Conservation (phyloP, 352 stramenopile genomes). For the Pythium folliculosum region DNA sequence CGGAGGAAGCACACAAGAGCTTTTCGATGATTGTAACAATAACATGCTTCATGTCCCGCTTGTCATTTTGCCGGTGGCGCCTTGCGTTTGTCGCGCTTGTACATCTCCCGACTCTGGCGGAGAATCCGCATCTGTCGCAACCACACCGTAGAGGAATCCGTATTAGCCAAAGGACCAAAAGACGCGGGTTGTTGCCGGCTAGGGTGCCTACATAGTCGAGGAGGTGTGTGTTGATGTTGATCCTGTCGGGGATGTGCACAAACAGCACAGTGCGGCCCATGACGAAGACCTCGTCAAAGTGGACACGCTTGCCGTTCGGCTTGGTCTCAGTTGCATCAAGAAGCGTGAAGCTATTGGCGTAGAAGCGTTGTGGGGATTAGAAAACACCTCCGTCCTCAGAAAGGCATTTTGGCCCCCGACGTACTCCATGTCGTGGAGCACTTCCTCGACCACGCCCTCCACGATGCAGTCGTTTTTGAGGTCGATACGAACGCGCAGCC, state of each 20-base stretch:
- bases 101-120: conserved; percentile 81
- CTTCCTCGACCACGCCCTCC: conserved; percentile 80
- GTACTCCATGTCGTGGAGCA: conserved; percentile 86
- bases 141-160: neutral
- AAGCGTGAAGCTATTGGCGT: conserved; percentile 57
- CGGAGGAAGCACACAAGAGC: neutral
- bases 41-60: neutral
- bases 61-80: conserved; percentile 22
- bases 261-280: conserved; percentile 87
- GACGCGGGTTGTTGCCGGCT: neutral
- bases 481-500: conserved; percentile 77
- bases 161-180: neutral
- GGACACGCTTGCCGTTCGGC: conserved; percentile 52
- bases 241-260: conserved; percentile 85
- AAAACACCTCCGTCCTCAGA: neutral
- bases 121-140: conserved; percentile 66
- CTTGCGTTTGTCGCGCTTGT: conserved; percentile 70
- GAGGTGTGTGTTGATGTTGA: conserved; percentile 80
- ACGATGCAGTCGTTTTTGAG: conserved; percentile 85
- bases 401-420: neutral
- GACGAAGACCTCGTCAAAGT: conserved; percentile 86
- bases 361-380: neutral
- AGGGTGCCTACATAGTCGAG: conserved; percentile 63
- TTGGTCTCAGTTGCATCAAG: conserved; percentile 77
- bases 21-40: conserved; percentile 2